phyloP scores from a whole-genome alignment of 257 asterid genomes.

The Solanum gandarillasii region DNA sequence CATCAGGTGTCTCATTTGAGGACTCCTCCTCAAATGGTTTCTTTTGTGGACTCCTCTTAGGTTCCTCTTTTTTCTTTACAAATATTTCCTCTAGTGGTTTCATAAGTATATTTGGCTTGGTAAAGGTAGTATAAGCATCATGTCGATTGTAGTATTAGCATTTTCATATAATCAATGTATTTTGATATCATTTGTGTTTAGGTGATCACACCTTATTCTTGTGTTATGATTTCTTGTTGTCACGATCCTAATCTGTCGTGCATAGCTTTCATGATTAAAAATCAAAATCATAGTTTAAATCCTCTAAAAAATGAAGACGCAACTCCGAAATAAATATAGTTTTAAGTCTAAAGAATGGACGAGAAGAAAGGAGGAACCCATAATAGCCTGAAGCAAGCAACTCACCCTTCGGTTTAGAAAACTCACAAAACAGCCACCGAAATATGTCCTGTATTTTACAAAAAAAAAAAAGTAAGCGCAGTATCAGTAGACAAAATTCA shows the following conservation, averaged over 20 bases:
- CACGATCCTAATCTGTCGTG: fast-evolving
- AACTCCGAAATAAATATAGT: too few species aligned
- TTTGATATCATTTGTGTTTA: not conserved
- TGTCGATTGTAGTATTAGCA: not conserved
- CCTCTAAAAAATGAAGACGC: not conserved
- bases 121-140: not conserved
- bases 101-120: not conserved
- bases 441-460: too few species aligned
- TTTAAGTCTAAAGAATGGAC: not conserved
- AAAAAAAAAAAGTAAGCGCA: not conserved
- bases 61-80: not conserved
- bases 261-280: not conserved
- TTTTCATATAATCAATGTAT: not conserved
- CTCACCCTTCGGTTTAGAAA: not conserved
- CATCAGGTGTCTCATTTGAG: not conserved
- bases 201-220: not conserved
- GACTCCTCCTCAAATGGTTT: not conserved
- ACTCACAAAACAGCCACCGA: fast-evolving
- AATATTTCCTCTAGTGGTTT: not conserved
- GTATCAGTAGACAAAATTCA: not conserved
- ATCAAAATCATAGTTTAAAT: too few species aligned
- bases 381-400: not conserved
- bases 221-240: not conserved
- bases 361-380: not conserved
- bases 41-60: not conserved